Base-by-base conservation (phyloP, 2,329 filamentous ascomycete genomes). In the Microcera coccophila region DNA sequence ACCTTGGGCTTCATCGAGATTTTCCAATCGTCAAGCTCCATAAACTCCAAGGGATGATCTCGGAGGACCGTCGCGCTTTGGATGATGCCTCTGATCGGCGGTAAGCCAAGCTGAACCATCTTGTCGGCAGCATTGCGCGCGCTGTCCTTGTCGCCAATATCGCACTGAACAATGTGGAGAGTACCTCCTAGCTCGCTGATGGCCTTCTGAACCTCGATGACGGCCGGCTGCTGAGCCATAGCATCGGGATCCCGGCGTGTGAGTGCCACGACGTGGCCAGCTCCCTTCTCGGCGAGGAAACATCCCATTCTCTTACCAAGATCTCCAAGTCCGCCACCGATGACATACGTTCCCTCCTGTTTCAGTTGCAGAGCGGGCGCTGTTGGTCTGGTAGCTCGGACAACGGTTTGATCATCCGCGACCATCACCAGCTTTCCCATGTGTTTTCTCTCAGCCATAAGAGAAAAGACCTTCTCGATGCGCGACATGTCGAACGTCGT, bases 381-480 rank as follows among this genome's bases (percentile, higher is more conserved):
- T n/a, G n/a, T n/a, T 3, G 47, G 42, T 36, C 48, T n/a, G 14
- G 46, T 47, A 35, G 46, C 18, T 12, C 41, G 39, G 21, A 51
- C 41, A 11, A 28, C 24, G 16, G 31, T 32, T 15, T 43, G n/a
- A n/a, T 47, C 33, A 0, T 52, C 33, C 11, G 22, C 28, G 9
- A 35, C 24, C 9, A 71, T 42, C 16, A 72, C 58, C 12, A 72
- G 62, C 34, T 73, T 73, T 0, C 70, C 71, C 3, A 61, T 63
- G 38, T 70, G 65, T 4, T 62, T 59, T 4, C 68, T 65, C 4
- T 51, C 50, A 38, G 68, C 66, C 53, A 74, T 64, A 17, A 63
- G 53, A 3, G 67, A 59, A 45, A 74, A 69, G 1, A 67, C 67
- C 0, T 62, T 54, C 4, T 60, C 55, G 1, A 72, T 55, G 1